phyloP scores from a whole-genome alignment of 495 filamentous ascomycete genomes.

The Podospora sp. region DNA sequence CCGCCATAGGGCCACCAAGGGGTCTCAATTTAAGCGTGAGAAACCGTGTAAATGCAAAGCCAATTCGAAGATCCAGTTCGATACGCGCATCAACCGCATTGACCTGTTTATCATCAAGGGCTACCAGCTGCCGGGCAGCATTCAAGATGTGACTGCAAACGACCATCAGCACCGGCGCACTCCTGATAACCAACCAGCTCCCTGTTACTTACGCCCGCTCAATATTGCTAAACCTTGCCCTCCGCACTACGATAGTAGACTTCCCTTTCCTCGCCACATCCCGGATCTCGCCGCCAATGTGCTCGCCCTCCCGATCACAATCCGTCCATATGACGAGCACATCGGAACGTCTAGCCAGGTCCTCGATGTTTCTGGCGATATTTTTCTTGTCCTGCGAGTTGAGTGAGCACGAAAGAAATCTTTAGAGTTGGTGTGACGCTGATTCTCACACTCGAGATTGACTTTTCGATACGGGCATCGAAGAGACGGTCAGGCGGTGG shows the following conservation, averaged over 20 bases:
- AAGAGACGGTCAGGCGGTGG: slow-evolving; percentile 81
- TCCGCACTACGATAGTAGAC: slow-evolving; percentile 70
- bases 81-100: slow-evolving; percentile 88
- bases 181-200: neutral
- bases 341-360: slow-evolving; percentile 67
- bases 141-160: slow-evolving; percentile 71
- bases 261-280: slow-evolving; percentile 78
- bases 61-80: slow-evolving; percentile 89
- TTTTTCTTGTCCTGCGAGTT: slow-evolving; percentile 67
- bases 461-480: slow-evolving; percentile 71
- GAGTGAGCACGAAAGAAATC: slow-evolving; percentile 18
- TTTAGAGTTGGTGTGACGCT: neutral
- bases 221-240: slow-evolving; percentile 93
- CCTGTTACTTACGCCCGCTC: slow-evolving; percentile 70
- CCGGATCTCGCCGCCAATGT: slow-evolving; percentile 92
- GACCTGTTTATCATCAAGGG: slow-evolving; percentile 83
- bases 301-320: slow-evolving; percentile 96
- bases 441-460: slow-evolving; percentile 61
- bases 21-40: slow-evolving; percentile 72
- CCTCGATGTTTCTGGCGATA: slow-evolving; percentile 82
- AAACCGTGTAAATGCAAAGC: slow-evolving; percentile 89
- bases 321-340: slow-evolving; percentile 97
- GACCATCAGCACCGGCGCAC: slow-evolving; percentile 22
- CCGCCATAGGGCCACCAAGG: slow-evolving; percentile 62
- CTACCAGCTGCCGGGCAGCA: slow-evolving; percentile 74